Percentiles rank a stretch among this genome's conserved stretches.
phyloP scores from a whole-genome alignment of 2,329 filamentous ascomycete genomes.

The Colletotrichum cordylinicola region DNA sequence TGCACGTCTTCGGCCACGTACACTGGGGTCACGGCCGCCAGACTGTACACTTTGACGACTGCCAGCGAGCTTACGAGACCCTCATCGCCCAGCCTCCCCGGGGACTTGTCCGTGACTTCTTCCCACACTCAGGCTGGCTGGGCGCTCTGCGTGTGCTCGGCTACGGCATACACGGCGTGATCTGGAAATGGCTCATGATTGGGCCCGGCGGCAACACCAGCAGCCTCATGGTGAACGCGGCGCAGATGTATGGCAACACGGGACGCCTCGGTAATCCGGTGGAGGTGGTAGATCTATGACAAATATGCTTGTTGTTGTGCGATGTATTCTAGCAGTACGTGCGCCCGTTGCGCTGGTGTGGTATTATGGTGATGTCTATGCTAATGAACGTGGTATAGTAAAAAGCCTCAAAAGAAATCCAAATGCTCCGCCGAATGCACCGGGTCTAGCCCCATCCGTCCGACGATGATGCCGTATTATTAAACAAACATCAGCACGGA shows the following conservation, averaged over 20 bases:
- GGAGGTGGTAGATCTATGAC: conserved; percentile 40
- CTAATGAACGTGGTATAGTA: conserved; percentile 21
- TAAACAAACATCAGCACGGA: conserved; percentile 13
- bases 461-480: neutral
- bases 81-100: conserved; percentile 53
- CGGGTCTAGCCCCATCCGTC: neutral
- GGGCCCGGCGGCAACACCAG: conserved; percentile 56
- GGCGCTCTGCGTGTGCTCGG: conserved; percentile 49
- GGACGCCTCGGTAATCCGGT: conserved; percentile 49
- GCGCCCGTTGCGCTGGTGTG: conserved; percentile 24
- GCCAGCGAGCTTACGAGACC: conserved; percentile 75
- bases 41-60: conserved; percentile 75
- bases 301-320: neutral
- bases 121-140: conserved; percentile 52
- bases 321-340: neutral
- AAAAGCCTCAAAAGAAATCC: neutral
- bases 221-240: conserved; percentile 62
- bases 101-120: conserved; percentile 50
- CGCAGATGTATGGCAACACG: conserved; percentile 59
- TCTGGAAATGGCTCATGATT: conserved; percentile 64
- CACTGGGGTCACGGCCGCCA: conserved; percentile 78
- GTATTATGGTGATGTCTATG: conserved; percentile 20
- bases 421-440: conserved; percentile 17
- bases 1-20: conserved; percentile 88
- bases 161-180: conserved; percentile 51